These are phyloP conservation scores for Cercis canadensis DNA, from an alignment of 306 rosid species.

Conservation along the genomic window DNA sequence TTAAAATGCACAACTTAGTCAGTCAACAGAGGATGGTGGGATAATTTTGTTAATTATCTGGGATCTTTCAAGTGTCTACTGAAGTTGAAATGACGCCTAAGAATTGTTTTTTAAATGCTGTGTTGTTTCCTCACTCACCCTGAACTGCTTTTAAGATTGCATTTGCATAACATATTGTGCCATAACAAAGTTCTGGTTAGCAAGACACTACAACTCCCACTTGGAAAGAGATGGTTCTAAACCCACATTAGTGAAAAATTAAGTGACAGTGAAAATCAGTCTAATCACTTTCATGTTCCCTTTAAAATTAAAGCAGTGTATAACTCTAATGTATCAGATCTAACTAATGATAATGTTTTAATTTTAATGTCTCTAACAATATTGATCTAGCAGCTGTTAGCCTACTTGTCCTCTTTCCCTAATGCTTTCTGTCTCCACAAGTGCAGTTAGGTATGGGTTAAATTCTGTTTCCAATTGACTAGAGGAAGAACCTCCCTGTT, in stretches of 20 bases:
- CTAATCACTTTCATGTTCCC: background rate
- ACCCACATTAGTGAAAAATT: background rate
- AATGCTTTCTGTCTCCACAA: background rate
- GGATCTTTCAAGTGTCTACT: too few species aligned
- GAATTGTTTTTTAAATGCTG: too few species aligned
- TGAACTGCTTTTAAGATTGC: too few species aligned
- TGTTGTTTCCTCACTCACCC: too few species aligned
- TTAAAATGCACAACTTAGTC: too few species aligned
- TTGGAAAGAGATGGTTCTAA: background rate
- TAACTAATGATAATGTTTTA: background rate
- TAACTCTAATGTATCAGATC: background rate
- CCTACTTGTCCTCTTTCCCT: background rate
- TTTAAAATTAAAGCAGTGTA: background rate
- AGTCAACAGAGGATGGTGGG: too few species aligned
- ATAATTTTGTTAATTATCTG: too few species aligned
- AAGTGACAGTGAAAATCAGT: background rate
- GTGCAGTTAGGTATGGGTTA: background rate
- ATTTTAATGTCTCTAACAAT: background rate
- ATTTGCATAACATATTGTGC: too few species aligned
- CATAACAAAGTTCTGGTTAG: too few species aligned
- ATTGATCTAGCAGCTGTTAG: background rate
- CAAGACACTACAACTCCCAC: background rate
- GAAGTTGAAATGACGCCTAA: too few species aligned
- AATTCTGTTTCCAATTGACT: slow-evolving; percentile 3
- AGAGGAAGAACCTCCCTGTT: background rate